Base-by-base conservation (phyloP, 352 stramenopile genomes). In the Paralagenidium karlingii region DNA sequence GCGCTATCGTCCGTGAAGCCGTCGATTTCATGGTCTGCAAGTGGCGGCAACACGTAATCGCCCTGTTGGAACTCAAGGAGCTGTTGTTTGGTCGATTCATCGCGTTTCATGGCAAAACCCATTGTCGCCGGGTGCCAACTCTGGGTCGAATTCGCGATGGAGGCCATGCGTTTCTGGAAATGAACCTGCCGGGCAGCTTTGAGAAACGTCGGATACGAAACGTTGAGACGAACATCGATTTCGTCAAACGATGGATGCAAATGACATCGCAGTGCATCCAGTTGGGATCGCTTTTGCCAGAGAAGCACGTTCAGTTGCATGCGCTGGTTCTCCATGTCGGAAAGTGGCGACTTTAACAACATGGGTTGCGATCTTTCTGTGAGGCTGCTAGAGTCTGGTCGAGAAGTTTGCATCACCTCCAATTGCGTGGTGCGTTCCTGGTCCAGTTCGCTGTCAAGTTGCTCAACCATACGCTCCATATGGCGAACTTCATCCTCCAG, bases 1-100 rank as follows among this genome's bases (percentile, higher is more conserved):
- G 69, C 71, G 28, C 71, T 83, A 32, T 89, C 71, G 28, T 89
- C 75, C 1, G 75, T 89, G 49, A 83, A 68, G 7, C 71, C 75
- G 38, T 86, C 75, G 24, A 83, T 76, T 41, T 85, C 71, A 34
- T 86, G 58, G 37, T 71, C 63, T 10, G 51, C 63, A 8, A 53
- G 56, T 26, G 68, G 67, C 3, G 64, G 64, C n/a, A n/a, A n/a
- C n/a, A n/a, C n/a, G 25, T 67, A 67, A 16, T 82, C 68, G 0
- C 66, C 62, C 24, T 71, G 59, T 12, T 48, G 55, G 36, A 55
- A 71, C 38, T 79, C 67, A 5, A 48, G 27, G 5, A 83, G 50
- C 3, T 51, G 37, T 0, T 29, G 28, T 8, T 45, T 46, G 0
- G 62, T 68, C 8, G 38, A 15, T 13, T 7, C 27, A n/a, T 73